Base-by-base conservation (phyloP, 1,284 basidiomycete species). In the Wolfiporia cocos region DNA sequence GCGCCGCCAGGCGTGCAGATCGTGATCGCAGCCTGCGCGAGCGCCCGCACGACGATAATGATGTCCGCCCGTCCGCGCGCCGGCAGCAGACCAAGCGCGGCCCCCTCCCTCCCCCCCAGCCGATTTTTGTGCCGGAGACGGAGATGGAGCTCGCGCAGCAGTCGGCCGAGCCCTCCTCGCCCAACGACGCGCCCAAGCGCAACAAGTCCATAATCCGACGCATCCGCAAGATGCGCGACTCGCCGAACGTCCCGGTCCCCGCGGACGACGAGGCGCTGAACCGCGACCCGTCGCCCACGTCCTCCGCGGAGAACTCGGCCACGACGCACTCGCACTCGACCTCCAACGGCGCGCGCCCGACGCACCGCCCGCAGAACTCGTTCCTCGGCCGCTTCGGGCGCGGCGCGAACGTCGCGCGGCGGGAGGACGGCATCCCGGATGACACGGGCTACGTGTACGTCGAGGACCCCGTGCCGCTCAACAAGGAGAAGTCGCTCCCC, bases 161-260 rank as follows among this genome's bases (percentile, higher is more conserved):
- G 2, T 62, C 37, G 52, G 48, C 42, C 11, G 64, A 62, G 39
- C 71, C 60, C 38, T 53, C 62, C 44, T 69, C 59, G 33, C 70
- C 67, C 22, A 41, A 33, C 31, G 63, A 52, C 22, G 55, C 58
- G 5, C 78, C 84, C 6, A 84, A 82, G 58, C 81, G 87, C 34
- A 78, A 76, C 52, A 87, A 80, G 59, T 88, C 86, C 11, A 67
- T 90, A 49, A 88, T 90, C 77, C 82, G 88, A 39, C 81, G 86
- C 47, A 85, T 90, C 54, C 80, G 84, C 47, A 86, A 80, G 63
- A 86, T 88, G 82, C 81, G 86, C 33, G 86, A 89, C 54, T 67
- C 78, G 12, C 86, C 86, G 11, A 89, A 87, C 49, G 76, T 88
- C 1, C 87, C 86, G n/a, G 73, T 84, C n/a, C 66, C 64, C 33